Evolutionary conservation across 2,329 filamentous ascomycete species (phyloP).

Genomic region (Emergomyces africanus): DNA sequence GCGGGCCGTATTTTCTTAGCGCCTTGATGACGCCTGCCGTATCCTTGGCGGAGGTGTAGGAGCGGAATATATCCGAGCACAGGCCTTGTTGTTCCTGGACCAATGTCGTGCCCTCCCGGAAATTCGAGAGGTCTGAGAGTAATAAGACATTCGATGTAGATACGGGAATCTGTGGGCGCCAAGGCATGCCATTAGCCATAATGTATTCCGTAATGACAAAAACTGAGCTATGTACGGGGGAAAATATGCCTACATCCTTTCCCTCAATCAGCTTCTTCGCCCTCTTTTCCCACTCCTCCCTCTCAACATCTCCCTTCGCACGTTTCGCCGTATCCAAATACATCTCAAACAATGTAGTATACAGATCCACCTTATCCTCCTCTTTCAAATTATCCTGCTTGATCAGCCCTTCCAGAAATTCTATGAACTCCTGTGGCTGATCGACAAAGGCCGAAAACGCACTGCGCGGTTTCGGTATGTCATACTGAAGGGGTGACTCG

Average conservation of each 20-base stretch:
- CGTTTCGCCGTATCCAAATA: conserved; percentile 80
- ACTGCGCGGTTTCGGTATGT: conserved; percentile 66
- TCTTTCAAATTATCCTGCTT: conserved; percentile 57
- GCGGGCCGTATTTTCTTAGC: conserved; percentile 76
- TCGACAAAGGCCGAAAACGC: conserved; percentile 97
- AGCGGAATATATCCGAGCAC: conserved; percentile 90
- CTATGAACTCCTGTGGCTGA: conserved; percentile 80
- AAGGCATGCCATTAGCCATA: conserved; percentile 7
- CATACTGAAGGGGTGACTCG: conserved; percentile 49
- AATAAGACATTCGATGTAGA: conserved; percentile 91
- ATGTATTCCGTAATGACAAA: neutral
- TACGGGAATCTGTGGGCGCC: conserved; percentile 48
- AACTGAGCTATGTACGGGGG: neutral
- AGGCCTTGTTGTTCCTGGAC: conserved; percentile 90
- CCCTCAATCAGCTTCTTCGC: conserved; percentile 80
- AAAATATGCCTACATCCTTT: conserved; percentile 43
- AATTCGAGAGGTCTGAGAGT: conserved; percentile 81
- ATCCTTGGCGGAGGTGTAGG: conserved; percentile 84
- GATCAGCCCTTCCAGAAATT: conserved; percentile 81
- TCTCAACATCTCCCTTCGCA: conserved; percentile 52
- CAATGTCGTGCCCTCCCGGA: conserved; percentile 77
- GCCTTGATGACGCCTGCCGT: conserved; percentile 83
- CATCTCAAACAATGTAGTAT: conserved; percentile 96
- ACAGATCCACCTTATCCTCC: conserved; percentile 70
- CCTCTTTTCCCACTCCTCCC: conserved; percentile 75